Conservation (phyloP, 768 basidiomycete genomes). For the Thelephora aurantiotincta region DNA sequence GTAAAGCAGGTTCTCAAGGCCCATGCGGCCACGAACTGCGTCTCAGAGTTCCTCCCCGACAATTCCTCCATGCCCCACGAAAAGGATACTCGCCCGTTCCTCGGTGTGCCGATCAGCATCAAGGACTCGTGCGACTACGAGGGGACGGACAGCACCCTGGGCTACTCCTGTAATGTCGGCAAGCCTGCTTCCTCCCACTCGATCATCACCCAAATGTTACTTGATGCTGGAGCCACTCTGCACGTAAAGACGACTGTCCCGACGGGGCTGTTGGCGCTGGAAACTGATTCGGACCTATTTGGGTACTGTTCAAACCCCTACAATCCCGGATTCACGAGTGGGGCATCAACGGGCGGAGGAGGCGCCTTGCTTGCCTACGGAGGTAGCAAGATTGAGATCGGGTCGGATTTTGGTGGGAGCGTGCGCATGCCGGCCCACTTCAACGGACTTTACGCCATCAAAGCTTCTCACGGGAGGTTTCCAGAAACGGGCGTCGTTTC, state of each 20-base stretch:
- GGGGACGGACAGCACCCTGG: constrained; percentile 32
- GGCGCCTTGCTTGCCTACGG: constrained; percentile 31
- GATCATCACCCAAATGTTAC: constrained; percentile 25
- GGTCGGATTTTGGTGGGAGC: constrained; percentile 37
- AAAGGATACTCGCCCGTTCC: constrained; percentile 14
- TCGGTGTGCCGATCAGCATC: constrained; percentile 34
- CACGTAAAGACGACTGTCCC: constrained; percentile 30
- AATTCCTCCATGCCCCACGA: constrained; percentile 4
- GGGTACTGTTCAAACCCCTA: constrained; percentile 35
- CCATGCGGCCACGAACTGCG: constrained; percentile 32
- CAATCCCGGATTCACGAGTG: constrained; percentile 24
- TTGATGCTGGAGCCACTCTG: constrained; percentile 27
- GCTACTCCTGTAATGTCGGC: constrained; percentile 24
- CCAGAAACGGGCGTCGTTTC: constrained; percentile 18
- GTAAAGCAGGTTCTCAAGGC: constrained; percentile 25
- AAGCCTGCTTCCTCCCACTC: constrained; percentile 21
- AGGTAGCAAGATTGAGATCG: constrained; percentile 30
- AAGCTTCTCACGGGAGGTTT: constrained; percentile 24
- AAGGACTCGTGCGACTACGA: constrained; percentile 33
- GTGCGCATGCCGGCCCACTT: constrained; percentile 31
- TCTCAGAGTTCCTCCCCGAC: constrained; percentile 19
- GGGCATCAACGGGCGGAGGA: constrained; percentile 40
- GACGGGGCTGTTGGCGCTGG: constrained; percentile 25
- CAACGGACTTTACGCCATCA: constrained; percentile 28
- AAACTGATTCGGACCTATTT: constrained; percentile 29